phyloP scores from a whole-genome alignment of 495 filamentous ascomycete species.

The Talaromyces nanjingensis region DNA sequence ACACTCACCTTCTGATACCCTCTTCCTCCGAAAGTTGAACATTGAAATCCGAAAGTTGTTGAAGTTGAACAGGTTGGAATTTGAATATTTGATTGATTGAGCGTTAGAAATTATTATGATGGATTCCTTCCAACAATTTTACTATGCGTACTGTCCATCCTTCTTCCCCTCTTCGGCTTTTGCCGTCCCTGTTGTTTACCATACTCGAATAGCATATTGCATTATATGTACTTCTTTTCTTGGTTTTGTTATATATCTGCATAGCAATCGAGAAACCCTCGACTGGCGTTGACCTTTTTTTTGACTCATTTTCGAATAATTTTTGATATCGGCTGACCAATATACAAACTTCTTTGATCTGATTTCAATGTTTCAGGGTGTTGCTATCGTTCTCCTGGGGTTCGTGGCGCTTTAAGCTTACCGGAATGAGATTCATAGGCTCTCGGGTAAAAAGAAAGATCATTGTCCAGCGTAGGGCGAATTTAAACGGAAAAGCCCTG shows the following conservation, averaged over 20 bases:
- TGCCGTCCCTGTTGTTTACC: neutral
- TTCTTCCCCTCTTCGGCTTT: neutral
- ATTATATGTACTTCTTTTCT: neutral
- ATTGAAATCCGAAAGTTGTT: neutral
- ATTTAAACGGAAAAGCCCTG: too few species aligned
- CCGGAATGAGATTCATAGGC: too few species aligned
- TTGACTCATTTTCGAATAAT: neutral
- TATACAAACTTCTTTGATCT: neutral
- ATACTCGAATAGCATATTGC: slow-evolving; percentile 2
- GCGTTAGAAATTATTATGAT: neutral
- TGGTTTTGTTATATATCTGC: neutral
- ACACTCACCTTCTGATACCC: slow-evolving; percentile 1
- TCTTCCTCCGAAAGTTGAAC: slow-evolving; percentile 4
- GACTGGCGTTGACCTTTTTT: neutral
- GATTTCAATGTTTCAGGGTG: neutral
- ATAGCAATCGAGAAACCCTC: neutral
- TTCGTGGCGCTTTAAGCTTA: too few species aligned
- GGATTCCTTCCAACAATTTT: neutral
- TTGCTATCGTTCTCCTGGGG: too few species aligned
- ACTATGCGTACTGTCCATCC: neutral
- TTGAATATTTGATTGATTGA: slow-evolving; percentile 1
- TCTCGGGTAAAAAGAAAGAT: too few species aligned
- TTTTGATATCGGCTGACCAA: neutral
- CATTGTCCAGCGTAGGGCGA: too few species aligned
- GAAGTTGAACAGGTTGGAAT: neutral